Base-by-base conservation (phyloP, 1,139 yeast genomes). In the Blastobotrys proliferans region DNA sequence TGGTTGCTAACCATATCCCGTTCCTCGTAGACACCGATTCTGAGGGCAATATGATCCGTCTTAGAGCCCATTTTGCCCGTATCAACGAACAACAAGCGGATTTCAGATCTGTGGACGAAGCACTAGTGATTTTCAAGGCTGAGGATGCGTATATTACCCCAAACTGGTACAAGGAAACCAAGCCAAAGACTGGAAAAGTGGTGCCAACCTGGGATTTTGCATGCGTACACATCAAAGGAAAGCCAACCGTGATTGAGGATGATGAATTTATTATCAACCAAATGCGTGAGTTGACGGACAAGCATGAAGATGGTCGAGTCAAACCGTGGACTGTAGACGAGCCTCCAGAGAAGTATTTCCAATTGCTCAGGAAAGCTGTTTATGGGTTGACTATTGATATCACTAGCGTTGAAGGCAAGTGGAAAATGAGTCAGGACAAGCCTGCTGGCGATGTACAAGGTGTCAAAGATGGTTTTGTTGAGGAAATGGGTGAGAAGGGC, bases 181-280 rank as follows among this genome's bases (percentile, higher is more conserved):
- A 70, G 50, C 55, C 56, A 1, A 71, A 70, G 40, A 76, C 81
- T 21, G 83, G 79, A 49, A 80, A 79, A 53, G 73, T 70, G 31
- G 88, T 80, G 8, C 86, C 87, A 10, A 81, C 88, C 0, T 81
- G 87, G 88, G 81, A 77, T 59, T 81, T 76, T 63, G 79, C 77
- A 1, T 64, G 77, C 3, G 81, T 76, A 29, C 86, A 81, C 54
- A 69, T 76, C 32, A 66, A 75, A 44, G 87, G 87, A 3, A 70
- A 60, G 34, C 72, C 83, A 8, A 65, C 50, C 16, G 58, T 81
- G 9, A 59, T 76, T 16, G 52, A 56, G 32, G 51, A 52, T 21
- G 55, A 50, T 16, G 70, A 67, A 11, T 77, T 74, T 66, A 70
- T 79, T 4, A 57, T 73, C 43, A 48, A 59, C 1, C 81, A 76